Base-by-base conservation (phyloP, 2,329 filamentous ascomycete species). In the Sporothrix curviconia region DNA sequence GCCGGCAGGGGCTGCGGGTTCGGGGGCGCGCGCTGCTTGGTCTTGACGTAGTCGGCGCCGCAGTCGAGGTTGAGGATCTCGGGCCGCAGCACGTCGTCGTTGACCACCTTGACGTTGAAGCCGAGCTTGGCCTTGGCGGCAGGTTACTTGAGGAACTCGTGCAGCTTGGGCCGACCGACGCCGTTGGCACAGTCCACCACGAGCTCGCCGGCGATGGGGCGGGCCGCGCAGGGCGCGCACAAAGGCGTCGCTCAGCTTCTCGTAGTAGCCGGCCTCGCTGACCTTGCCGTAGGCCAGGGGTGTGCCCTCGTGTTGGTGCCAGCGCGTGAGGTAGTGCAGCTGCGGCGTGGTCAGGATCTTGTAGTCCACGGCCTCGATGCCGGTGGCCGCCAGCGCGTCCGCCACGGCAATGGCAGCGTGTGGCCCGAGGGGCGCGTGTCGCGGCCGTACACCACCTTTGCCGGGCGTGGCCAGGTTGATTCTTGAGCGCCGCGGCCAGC, bases 41-140 rank as follows among this genome's bases (percentile, higher is more conserved):
- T 97, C 78, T 99, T 99, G 73, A 99, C 94, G 66, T 84, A 97
- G 74, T 99, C 94, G 68, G 94, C 94, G 71, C 94, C 94, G 68
- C 89, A 95, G 19, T 95, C 90, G 30, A 89, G 82, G 73, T 99
- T 99, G 64, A 99, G 78, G 56, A 87, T 82, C 69, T 96, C 91
- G 3, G 92, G 89, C 63, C 91, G 88, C 65, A 96, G 83, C 30
- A 96, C 90, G 70, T 96, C 89, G 71, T 97, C 92, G 66, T 97
- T 97, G 72, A 92, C 83, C 54, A 97, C 82, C 70, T 87, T 90
- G 74, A 95, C 86, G 57, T 95, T 84, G 55, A 64, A 75, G 22
- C 82, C 82, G 49, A 86, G 84, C 66, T 87, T 83, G 57, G 83
- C 80, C 61, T 81, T 74, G 57, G 89, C 86, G 89, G 86, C 54